Evolutionary conservation across 1,284 basidiomycete species (phyloP).

Genomic region (Austroboletus niveus): DNA sequence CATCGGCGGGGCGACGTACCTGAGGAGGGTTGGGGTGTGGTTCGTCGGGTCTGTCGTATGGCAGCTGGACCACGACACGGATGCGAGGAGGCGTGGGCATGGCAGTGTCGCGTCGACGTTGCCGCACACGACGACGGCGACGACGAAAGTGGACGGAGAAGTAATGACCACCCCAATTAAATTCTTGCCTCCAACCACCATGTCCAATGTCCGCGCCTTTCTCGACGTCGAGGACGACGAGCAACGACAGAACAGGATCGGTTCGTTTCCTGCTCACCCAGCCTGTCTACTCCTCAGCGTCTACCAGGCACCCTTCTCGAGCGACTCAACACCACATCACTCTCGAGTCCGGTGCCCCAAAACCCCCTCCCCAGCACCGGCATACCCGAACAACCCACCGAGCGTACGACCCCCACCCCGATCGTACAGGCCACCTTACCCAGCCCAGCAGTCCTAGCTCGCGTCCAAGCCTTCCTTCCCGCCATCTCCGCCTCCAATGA

Average conservation of each 20-base stretch:
- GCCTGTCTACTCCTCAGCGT: neutral
- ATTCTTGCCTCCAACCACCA: neutral
- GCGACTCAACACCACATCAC: slow-evolving; percentile 20
- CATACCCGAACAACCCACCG: slow-evolving; percentile 21
- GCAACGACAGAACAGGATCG: slow-evolving; percentile 28
- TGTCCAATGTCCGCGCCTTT: slow-evolving; percentile 10
- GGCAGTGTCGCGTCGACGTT: neutral
- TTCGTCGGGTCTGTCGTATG: slow-evolving; percentile 71
- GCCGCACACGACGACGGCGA: neutral
- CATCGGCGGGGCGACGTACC: slow-evolving; percentile 43
- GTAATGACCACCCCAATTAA: too few species aligned
- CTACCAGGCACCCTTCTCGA: slow-evolving; percentile 28
- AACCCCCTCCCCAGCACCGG: slow-evolving; percentile 15
- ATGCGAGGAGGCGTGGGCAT: slow-evolving; percentile 39
- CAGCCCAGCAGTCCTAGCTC: slow-evolving; percentile 48
- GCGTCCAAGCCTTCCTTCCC: slow-evolving; percentile 63
- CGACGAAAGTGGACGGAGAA: neutral
- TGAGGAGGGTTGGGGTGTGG: slow-evolving; percentile 59
- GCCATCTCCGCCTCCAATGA: slow-evolving; percentile 61
- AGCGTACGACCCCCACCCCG: slow-evolving; percentile 31
- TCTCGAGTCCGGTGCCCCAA: neutral
- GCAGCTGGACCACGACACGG: slow-evolving; percentile 73
- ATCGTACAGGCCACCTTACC: slow-evolving; percentile 1
- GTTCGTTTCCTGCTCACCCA: slow-evolving; percentile 19
- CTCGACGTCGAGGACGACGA: slow-evolving; percentile 40